Evolutionary conservation across 2,329 filamentous ascomycete genomes (phyloP), one percentile per base, ranked within the genome.

Genomic region (Cryphonectria naterciae): DNA sequence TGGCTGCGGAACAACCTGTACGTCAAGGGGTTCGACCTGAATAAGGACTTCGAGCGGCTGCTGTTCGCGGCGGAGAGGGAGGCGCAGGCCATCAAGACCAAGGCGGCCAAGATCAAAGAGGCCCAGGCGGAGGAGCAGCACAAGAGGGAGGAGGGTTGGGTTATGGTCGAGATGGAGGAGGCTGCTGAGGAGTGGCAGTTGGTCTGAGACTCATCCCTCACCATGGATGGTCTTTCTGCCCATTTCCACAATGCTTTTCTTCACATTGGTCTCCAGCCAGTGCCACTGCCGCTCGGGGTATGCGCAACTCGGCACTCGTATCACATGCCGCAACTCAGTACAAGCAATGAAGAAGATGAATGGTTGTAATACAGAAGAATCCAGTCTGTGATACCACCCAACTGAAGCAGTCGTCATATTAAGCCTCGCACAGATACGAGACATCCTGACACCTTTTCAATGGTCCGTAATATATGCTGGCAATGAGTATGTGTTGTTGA

Each of bases 71-170:
- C 25, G 5, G 39, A 67, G 32, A 39, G 39, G 11, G 37, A 15
- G 46, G 58, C 67, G 11, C n/a, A 56, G 64, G 43, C 41, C 3
- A 15, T 52, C 25, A 65, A 28, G 39, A 41, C 61, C 28, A 1
- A 60, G 28, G 3, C 4, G 10, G 63, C 60, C n/a, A n/a, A 25
- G 19, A 41, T 7, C 22, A 43, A 37, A 32, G 10, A 46, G 32
- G 49, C 35, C 37, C 11, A 17, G 63, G 49, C 52, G 6, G 56
- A 25, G 11, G 58, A 58, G 64, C 15, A 58, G 28, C 54, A 64
- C 39, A 58, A 62, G 63, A 52, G 39, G 49, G 43, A 52, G 58
- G 70, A 52, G 58, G 70, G 70, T 52, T 72, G 64, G 63, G 64
- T 70, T n/a, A 10, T 70, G 28, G 35, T 72, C 35, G 43, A 54